Conservation (phyloP, 1,284 basidiomycete genomes). For the Austropuccinia psidii region DNA sequence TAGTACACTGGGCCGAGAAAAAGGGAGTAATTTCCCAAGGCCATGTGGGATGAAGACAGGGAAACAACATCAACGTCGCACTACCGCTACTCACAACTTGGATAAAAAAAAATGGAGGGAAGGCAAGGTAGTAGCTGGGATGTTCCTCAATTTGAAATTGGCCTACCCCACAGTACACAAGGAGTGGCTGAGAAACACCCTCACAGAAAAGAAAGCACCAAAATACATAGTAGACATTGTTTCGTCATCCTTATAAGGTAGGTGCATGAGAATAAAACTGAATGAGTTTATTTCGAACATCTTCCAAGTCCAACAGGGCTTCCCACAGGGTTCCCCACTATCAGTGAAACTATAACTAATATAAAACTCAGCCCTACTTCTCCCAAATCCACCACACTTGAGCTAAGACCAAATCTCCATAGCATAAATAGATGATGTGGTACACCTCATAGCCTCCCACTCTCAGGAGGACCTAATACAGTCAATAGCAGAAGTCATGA, state of each 20-base stretch:
- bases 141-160: neutral
- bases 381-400: neutral
- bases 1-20: too few species aligned
- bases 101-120: neutral
- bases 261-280: neutral
- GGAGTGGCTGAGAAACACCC: neutral
- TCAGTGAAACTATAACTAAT: neutral
- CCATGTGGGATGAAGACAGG: too few species aligned
- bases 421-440: slow-evolving; percentile 16
- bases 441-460: neutral
- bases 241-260: neutral
- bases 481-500: neutral
- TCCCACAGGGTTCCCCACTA: slow-evolving; percentile 12
- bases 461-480: neutral
- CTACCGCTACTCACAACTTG: too few species aligned
- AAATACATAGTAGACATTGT: neutral
- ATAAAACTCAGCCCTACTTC: slow-evolving; percentile 5
- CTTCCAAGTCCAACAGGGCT: neutral
- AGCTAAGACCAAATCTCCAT: neutral
- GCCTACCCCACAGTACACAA: slow-evolving; percentile 3
- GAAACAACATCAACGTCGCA: too few species aligned
- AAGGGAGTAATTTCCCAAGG: too few species aligned
- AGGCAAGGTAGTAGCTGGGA: neutral
- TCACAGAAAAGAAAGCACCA: neutral
- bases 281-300: neutral